These are phyloP conservation scores for Nicotiana noctiflora DNA, from an alignment of 257 asterid genomes.

Conservation along the genomic window DNA sequence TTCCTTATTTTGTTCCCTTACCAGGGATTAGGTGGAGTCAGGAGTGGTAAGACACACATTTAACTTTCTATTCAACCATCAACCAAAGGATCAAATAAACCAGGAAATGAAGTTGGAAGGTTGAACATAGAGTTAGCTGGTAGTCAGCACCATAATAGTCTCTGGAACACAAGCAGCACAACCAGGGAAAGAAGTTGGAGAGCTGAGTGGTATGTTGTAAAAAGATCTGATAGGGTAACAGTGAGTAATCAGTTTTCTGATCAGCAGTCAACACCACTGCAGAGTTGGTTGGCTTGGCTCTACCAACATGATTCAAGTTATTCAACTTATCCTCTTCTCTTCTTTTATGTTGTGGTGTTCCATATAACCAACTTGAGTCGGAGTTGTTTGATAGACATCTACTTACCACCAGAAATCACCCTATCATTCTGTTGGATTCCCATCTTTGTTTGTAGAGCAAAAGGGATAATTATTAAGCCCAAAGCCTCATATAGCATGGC, in stretches of 20 bases:
- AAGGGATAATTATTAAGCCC: not conserved
- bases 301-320: not conserved
- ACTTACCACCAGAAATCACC: not conserved
- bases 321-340: not conserved
- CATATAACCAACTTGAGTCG: not conserved
- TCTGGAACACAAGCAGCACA: not conserved
- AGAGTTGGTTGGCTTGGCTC: not conserved
- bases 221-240: not conserved
- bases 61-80: not conserved
- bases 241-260: not conserved
- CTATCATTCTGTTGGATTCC: not conserved
- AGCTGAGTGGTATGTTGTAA: not conserved
- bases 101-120: not conserved
- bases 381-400: not conserved
- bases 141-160: not conserved
- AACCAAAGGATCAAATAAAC: not conserved
- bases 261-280: not conserved
- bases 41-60: not conserved
- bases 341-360: not conserved
- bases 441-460: not conserved
- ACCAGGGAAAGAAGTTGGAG: not conserved
- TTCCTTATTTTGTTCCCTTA: not conserved
- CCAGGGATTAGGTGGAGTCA: not conserved
- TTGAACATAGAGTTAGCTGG: not conserved
- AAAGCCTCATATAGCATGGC: not conserved